Conservation (phyloP, 192 early-diverging fungal genomes). For the Borealophlyctis nickersoniae region DNA sequence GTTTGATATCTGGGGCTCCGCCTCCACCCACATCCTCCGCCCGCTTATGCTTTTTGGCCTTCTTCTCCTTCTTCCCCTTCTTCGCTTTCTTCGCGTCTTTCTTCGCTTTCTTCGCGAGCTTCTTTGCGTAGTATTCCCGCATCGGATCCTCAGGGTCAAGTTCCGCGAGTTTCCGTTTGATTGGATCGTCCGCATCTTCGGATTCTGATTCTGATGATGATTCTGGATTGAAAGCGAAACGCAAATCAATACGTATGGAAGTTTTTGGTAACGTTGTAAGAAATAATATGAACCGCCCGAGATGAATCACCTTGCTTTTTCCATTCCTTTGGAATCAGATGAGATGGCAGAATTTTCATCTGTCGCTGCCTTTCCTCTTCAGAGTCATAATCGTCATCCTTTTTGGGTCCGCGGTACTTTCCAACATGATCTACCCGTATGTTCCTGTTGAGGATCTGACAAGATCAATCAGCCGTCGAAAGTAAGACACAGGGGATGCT, state of each 20-base stretch:
- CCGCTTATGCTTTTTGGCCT: constrained; percentile 31
- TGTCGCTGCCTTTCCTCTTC: constrained; percentile 31
- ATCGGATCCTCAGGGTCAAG: constrained; percentile 45
- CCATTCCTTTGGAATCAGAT: constrained; percentile 31
- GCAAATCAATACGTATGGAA: neutral
- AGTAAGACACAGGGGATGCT: neutral
- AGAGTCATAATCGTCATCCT: constrained; percentile 38
- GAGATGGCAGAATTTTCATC: constrained; percentile 35
- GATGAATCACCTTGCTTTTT: constrained; percentile 10
- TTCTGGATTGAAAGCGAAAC: constrained; percentile 1
- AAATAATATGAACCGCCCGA: neutral
- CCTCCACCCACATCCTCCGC: constrained; percentile 4
- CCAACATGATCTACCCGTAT: constrained; percentile 44
- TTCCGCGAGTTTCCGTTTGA: constrained; percentile 10
- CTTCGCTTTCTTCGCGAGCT: constrained; percentile 20
- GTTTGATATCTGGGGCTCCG: neutral
- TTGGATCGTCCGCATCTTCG: constrained; percentile 22
- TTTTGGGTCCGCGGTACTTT: constrained; percentile 35
- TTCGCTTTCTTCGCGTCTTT: constrained; percentile 28
- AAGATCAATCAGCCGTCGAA: neutral
- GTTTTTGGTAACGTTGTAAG: neutral
- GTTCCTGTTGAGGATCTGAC: constrained; percentile 30
- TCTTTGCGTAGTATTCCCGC: constrained; percentile 30
- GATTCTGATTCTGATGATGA: constrained; percentile 16
- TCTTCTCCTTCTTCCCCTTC: constrained; percentile 35